phyloP scores from a whole-genome alignment of 352 stramenopile species.

The Ophiocytium majus region DNA sequence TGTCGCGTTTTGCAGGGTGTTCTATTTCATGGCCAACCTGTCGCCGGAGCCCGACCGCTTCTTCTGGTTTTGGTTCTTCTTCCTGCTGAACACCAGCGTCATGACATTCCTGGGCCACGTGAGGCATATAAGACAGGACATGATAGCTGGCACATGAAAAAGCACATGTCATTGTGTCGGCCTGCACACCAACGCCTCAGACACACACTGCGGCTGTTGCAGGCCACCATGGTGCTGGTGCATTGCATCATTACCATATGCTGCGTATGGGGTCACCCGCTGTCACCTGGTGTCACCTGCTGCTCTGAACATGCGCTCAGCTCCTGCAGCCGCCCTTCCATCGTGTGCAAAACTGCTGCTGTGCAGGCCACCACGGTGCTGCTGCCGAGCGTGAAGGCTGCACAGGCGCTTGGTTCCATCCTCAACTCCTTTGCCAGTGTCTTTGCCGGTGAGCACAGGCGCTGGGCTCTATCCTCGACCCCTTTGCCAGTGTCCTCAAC shows the following conservation, averaged over 20 bases:
- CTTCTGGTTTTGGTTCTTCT: conserved; percentile 34
- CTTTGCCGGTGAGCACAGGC: conserved; percentile 34
- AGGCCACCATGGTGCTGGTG: no score
- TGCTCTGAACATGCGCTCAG: no score
- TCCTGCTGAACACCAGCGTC: conserved; percentile 28
- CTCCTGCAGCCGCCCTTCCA: no score
- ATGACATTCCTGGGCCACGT: conserved; percentile 33
- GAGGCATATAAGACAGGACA: background rate
- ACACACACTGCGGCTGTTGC: no score
- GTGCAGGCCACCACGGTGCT: conserved; percentile 17
- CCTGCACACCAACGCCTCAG: no score
- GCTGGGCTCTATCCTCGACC: conserved; percentile 22
- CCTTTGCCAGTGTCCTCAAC: conserved; percentile 39
- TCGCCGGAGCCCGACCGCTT: background rate
- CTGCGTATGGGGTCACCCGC: no score
- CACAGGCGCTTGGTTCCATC: conserved; percentile 31
- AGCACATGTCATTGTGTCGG: no score
- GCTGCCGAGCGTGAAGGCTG: conserved; percentile 27
- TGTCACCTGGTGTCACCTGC: no score
- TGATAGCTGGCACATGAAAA: background rate
- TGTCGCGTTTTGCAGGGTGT: background rate
- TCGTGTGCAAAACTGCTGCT: no score
- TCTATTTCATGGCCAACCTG: conserved; percentile 19
- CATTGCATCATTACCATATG: no score
- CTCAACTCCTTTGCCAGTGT: conserved; percentile 32